These are phyloP conservation scores for Isatis lusitanica DNA, from an alignment of 441 rosid genomes.

Conservation along the genomic window DNA sequence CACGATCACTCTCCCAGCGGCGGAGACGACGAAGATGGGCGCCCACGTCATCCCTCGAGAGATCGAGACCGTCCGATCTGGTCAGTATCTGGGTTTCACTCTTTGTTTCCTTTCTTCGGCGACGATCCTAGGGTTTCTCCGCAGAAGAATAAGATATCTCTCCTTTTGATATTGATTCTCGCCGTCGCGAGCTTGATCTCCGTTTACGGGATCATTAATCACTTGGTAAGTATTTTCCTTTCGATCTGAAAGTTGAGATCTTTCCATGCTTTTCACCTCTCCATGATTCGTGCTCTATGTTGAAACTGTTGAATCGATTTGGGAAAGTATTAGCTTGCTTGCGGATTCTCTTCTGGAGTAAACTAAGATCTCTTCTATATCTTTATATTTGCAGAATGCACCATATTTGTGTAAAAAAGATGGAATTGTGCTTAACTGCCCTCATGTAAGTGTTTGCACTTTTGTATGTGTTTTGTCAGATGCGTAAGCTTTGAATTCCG, in stretches of 20 bases:
- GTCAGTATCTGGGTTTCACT: slow-evolving; percentile 38
- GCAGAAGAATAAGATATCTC: slow-evolving; percentile 54
- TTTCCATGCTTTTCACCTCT: not conserved
- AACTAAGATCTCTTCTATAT: slow-evolving; percentile 6
- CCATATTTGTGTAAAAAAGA: slow-evolving; percentile 93
- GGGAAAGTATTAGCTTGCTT: slow-evolving; percentile 1
- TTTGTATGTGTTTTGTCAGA: slow-evolving; percentile 5
- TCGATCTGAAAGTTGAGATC: slow-evolving; percentile 31
- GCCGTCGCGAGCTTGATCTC: slow-evolving; percentile 66
- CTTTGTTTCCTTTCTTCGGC: slow-evolving; percentile 47
- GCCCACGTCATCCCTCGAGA: slow-evolving; percentile 59
- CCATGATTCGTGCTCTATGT: not conserved
- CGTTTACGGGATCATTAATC: slow-evolving; percentile 60
- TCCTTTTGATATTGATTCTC: slow-evolving; percentile 49
- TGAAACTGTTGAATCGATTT: slow-evolving; percentile 5
- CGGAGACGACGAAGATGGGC: slow-evolving; percentile 51
- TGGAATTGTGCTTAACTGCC: slow-evolving; percentile 95
- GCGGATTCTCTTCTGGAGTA: not conserved
- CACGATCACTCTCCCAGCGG: slow-evolving; percentile 46
- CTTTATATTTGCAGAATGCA: slow-evolving; percentile 50
- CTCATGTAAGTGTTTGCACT: slow-evolving; percentile 60
- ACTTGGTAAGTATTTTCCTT: slow-evolving; percentile 54
- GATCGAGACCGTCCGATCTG: slow-evolving; percentile 88
- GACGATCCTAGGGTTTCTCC: slow-evolving; percentile 85
- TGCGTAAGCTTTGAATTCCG: slow-evolving; percentile 10